These are phyloP conservation scores for Pythium aphanidermatum DNA, from an alignment of 352 stramenopile species.

Conservation along the genomic window DNA sequence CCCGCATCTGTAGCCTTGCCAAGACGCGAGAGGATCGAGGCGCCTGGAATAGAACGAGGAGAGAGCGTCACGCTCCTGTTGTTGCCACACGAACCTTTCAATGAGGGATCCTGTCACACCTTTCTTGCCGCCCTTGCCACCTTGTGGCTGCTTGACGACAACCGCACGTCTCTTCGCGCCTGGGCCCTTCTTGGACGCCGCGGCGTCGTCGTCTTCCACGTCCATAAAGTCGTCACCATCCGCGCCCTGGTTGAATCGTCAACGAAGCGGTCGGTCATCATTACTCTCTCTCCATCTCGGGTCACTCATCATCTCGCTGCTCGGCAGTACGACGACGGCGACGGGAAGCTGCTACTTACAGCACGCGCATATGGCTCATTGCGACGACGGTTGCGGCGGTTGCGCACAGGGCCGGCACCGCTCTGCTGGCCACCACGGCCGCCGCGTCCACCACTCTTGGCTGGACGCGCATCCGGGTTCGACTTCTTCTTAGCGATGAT, in stretches of 20 bases:
- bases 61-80: too few relatives aligned
- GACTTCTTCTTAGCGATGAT: conserved; percentile 75
- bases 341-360: conserved; percentile 38
- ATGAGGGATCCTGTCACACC: too few relatives aligned
- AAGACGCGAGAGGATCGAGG: conserved; percentile 67
- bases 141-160: conserved; percentile 34
- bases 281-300: conserved; percentile 4
- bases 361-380: conserved; percentile 67
- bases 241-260: conserved; percentile 11
- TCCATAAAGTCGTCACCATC: conserved; percentile 51
- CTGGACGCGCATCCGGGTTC: conserved; percentile 43
- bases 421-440: conserved; percentile 6
- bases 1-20: conserved; percentile 29
- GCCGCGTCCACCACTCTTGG: conserved; percentile 20
- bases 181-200: conserved; percentile 16
- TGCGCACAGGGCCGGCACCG: conserved; percentile 47
- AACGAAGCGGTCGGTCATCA: conserved; percentile 7
- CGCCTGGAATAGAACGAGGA: conserved; percentile 13
- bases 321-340: background rate
- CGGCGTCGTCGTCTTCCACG: conserved; percentile 46
- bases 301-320: too few relatives aligned
- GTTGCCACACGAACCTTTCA: too few relatives aligned
- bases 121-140: conserved; percentile 55
- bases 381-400: conserved; percentile 30
- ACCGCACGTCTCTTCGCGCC: conserved; percentile 44